Base-by-base conservation (phyloP, 768 basidiomycete genomes). In the Tricholomella constricta region DNA sequence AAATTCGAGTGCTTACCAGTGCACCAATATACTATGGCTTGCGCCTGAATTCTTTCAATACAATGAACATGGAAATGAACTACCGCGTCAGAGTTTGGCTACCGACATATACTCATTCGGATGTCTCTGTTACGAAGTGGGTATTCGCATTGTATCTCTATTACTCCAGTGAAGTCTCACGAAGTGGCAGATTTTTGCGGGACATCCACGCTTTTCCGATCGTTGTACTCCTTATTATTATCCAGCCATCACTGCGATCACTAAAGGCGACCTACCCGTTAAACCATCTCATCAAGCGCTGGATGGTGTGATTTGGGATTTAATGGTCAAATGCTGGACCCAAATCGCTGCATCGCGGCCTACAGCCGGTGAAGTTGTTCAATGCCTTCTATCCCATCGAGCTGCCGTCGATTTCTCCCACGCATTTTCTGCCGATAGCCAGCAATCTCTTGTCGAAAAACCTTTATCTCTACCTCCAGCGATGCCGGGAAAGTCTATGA, bases 11-110 rank as follows among this genome's bases (percentile, higher is more conserved):
- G 40, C 40, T 6, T 44, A 41, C 17, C 49, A 44, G 9, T 36
- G 51, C 14, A 48, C 50, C 2, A 50, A 43, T 25, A 27, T 51
- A 37, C 38, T 43, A n/a, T 52, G 51, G 51, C 55, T 47, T 15
- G 55, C 55, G 12, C 55, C 55, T 11, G 55, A 56, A 17, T 38
- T 52, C 26, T 52, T 52, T 19, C 43, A 45, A 36, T 45, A 45
- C 27, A 44, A 40, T 20, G 51, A 37, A n/a, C 38, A 14, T 14
- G 51, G 36, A 11, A 52, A 22, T 12, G 51, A 52, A 20, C 26
- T 19, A 27, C 44, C 51, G 4, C 51, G 51, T 9, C 51, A 45
- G 27, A 45, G 51, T 27, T 34, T 52, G 20, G 55, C 45, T 7
- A 51, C 55, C 8, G 55, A 56, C 32, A 40, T 52, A 3, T 56